Percentiles rank a stretch among this genome's conserved stretches.
These are phyloP conservation scores for Mollisiaceae sp. DNA, from an alignment of 2,329 filamentous ascomycete species.

Conservation along the genomic window DNA sequence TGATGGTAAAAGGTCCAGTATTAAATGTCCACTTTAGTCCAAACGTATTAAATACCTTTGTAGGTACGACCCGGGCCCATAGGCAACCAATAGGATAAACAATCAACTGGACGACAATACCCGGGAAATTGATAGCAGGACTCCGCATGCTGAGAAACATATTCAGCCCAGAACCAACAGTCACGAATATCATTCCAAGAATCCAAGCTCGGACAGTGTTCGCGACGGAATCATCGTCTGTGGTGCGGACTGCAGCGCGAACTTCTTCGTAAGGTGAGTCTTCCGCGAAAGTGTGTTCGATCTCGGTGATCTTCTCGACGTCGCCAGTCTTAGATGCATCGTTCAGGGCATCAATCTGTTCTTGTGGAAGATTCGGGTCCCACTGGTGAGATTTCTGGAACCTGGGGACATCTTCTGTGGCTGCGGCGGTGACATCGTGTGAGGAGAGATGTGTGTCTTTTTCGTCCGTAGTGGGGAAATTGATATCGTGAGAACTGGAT, in stretches of 20 bases:
- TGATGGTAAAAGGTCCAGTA: slow-evolving; percentile 71
- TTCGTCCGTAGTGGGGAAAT: slow-evolving; percentile 11
- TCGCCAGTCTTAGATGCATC: slow-evolving; percentile 33
- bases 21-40: slow-evolving; percentile 62
- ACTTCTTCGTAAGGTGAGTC: slow-evolving; percentile 68
- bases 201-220: slow-evolving; percentile 69
- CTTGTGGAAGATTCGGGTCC: slow-evolving; percentile 36
- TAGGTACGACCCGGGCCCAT: slow-evolving; percentile 48
- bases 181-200: slow-evolving; percentile 54
- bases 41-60: slow-evolving; percentile 48
- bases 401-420: slow-evolving; percentile 24
- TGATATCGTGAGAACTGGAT: neutral
- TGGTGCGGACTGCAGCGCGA: slow-evolving; percentile 63
- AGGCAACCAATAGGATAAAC: slow-evolving; percentile 31
- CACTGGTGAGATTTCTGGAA: slow-evolving; percentile 33
- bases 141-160: slow-evolving; percentile 33
- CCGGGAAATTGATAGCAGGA: slow-evolving; percentile 26
- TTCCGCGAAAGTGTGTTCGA: slow-evolving; percentile 51
- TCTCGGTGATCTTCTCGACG: slow-evolving; percentile 43
- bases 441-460: slow-evolving; percentile 13
- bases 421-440: slow-evolving; percentile 7
- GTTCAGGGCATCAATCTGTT: slow-evolving; percentile 29
- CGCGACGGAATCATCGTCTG: slow-evolving; percentile 67
- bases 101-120: slow-evolving; percentile 56
- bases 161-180: slow-evolving; percentile 30